A percentile compares a stretch with the other conserved stretches of the same genome.
Evolutionary conservation across 495 filamentous ascomycete genomes (phyloP).

Genomic region (Neurospora africana): DNA sequence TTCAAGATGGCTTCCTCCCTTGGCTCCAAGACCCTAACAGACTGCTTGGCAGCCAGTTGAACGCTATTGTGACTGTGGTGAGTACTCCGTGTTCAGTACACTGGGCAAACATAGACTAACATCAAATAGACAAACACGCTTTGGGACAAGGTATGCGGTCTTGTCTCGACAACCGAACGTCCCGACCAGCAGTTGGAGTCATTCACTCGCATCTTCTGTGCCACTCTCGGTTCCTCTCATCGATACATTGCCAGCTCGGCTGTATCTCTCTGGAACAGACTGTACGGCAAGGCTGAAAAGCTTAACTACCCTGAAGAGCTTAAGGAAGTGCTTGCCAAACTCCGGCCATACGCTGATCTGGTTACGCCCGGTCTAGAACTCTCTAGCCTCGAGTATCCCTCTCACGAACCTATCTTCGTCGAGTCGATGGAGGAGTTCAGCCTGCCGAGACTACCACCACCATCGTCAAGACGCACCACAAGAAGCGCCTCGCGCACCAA

Average conservation of each 20-base stretch:
- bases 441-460: constrained; percentile 10
- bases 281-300: constrained; percentile 26
- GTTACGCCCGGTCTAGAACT: constrained; percentile 29
- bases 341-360: constrained; percentile 32
- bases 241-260: constrained; percentile 31
- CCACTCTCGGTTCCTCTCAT: constrained; percentile 39
- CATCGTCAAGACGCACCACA: constrained; percentile 7
- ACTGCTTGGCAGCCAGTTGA: constrained; percentile 23
- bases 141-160: constrained; percentile 30
- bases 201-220: constrained; percentile 31
- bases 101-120: constrained; percentile 10
- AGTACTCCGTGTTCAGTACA: constrained; percentile 9
- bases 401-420: constrained; percentile 29
- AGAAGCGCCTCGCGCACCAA: not conserved
- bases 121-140: constrained; percentile 23
- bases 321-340: constrained; percentile 25
- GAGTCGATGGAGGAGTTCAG: constrained; percentile 43
- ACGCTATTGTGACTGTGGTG: constrained; percentile 23
- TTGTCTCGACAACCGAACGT: constrained; percentile 19
- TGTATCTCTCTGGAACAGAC: constrained; percentile 33
- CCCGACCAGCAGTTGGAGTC: constrained; percentile 27
- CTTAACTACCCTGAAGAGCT: constrained; percentile 34
- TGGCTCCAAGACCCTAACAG: constrained; percentile 51
- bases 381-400: constrained; percentile 18
- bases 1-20: constrained; percentile 48